Evolutionary conservation across 495 filamentous ascomycete genomes (phyloP).

Genomic region (Saxophila tyrrhenica): DNA sequence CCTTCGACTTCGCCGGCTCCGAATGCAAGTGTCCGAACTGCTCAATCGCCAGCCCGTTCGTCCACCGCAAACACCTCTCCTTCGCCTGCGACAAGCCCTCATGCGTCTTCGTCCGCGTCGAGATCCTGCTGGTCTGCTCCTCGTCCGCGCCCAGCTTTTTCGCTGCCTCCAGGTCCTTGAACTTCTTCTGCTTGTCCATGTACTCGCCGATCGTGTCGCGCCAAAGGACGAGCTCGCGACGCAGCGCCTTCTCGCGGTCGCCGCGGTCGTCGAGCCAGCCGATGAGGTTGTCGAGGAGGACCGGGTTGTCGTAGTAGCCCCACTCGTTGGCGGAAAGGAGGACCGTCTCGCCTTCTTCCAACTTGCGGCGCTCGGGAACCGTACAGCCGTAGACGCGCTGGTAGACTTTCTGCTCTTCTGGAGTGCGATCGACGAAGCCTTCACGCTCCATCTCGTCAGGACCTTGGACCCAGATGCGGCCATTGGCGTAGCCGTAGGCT

Average conservation of each 20-base stretch:
- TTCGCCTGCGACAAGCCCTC: slow-evolving; percentile 39
- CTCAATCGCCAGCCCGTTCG: slow-evolving; percentile 62
- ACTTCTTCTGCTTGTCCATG: slow-evolving; percentile 67
- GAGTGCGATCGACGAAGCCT: slow-evolving; percentile 69
- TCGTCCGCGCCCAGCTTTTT: slow-evolving; percentile 45
- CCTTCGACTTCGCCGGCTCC: slow-evolving; percentile 29
- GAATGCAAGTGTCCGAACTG: slow-evolving; percentile 76
- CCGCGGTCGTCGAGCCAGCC: slow-evolving; percentile 82
- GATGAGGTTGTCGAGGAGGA: slow-evolving; percentile 63
- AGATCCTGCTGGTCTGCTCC: slow-evolving; percentile 53
- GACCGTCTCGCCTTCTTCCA: slow-evolving; percentile 74
- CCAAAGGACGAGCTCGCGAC: slow-evolving; percentile 71
- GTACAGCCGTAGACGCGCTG: slow-evolving; percentile 61
- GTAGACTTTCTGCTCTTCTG: slow-evolving; percentile 52
- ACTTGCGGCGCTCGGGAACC: slow-evolving; percentile 70
- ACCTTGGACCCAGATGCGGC: slow-evolving; percentile 90
- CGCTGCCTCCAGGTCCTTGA: slow-evolving; percentile 45
- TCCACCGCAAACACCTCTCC: slow-evolving; percentile 72
- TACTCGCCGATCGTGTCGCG: slow-evolving; percentile 63
- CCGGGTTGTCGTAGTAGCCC: slow-evolving; percentile 78
- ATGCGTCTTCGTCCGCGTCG: slow-evolving; percentile 62
- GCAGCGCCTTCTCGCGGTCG: slow-evolving; percentile 67
- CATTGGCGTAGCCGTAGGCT: slow-evolving; percentile 80
- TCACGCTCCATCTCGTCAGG: slow-evolving; percentile 80
- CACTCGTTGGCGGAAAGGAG: slow-evolving; percentile 71